Conservation (phyloP, 352 stramenopile species). For the Phytophthora pluvialis region DNA sequence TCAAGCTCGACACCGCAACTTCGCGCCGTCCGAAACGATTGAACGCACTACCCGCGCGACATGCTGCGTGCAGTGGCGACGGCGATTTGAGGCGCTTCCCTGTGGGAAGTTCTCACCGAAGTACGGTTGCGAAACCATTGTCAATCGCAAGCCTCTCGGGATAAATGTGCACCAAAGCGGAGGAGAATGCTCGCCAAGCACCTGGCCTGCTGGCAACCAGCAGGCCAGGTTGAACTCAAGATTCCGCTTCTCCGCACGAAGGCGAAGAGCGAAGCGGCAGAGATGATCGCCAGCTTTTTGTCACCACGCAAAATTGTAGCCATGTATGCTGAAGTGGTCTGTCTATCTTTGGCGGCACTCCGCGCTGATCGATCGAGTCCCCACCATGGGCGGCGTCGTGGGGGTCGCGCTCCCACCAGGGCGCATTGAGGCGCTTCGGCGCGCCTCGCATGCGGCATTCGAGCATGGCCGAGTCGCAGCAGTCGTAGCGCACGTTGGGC, state of each 20-base stretch:
- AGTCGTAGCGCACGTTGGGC: constrained; percentile 40
- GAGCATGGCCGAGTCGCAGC: constrained; percentile 37
- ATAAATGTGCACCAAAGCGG: background rate
- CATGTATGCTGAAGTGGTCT: constrained; percentile 36
- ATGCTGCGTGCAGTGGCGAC: constrained; percentile 15
- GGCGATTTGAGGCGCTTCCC: constrained; percentile 17
- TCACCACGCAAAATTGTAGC: constrained; percentile 16
- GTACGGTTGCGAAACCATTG: background rate
- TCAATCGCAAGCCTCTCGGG: background rate
- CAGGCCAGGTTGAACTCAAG: constrained; percentile 5
- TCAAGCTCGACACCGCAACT: constrained; percentile 5
- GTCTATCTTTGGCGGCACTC: constrained; percentile 23
- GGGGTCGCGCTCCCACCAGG: constrained; percentile 45
- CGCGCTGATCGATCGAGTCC: background rate
- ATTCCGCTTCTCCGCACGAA: constrained; percentile 10
- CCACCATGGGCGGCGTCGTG: constrained; percentile 54
- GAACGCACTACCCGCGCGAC: constrained; percentile 20
- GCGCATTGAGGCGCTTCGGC: constrained; percentile 28
- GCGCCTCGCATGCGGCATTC: constrained; percentile 27
- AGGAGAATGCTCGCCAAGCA: background rate
- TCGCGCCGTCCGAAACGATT: constrained; percentile 1
- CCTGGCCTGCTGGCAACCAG: background rate
- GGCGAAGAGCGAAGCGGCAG: constrained; percentile 17
- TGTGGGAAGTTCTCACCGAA: background rate
- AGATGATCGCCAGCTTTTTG: constrained; percentile 1